Conservation (phyloP, 257 asterid genomes). For the Fraxinus quadrangulata region DNA sequence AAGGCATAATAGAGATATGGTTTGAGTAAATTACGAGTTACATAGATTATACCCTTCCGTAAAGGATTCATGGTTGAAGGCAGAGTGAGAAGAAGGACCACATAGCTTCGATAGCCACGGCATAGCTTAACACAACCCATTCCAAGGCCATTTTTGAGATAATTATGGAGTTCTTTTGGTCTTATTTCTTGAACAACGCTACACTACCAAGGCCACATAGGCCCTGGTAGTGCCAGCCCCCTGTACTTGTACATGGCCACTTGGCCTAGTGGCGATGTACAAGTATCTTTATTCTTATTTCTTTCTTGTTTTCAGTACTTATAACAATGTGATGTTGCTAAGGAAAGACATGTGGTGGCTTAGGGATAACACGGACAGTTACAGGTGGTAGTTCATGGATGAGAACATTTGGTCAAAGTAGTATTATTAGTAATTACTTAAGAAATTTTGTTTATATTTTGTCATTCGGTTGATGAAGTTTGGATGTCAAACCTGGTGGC, state of each 20-base stretch:
- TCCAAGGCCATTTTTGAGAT: constrained; percentile 49
- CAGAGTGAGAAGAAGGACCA: constrained; percentile 49
- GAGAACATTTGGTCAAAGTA: neutral
- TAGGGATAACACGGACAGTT: neutral
- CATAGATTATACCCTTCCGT: constrained; percentile 44
- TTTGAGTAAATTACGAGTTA: constrained; percentile 37
- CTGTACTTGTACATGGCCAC: too few species aligned
- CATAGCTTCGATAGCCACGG: constrained; percentile 51
- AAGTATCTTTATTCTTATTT: neutral
- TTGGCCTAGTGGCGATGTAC: too few species aligned
- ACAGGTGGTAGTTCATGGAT: neutral
- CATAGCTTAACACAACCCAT: constrained; percentile 58
- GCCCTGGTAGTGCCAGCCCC: too few species aligned
- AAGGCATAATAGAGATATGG: constrained; percentile 58
- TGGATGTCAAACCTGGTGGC: too few species aligned
- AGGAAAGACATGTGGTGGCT: neutral
- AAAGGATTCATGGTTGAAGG: constrained; percentile 36
- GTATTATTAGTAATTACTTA: too few species aligned
- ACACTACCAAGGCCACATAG: too few species aligned
- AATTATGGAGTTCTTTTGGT: neutral
- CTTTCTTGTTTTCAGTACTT: neutral
- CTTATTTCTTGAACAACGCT: too few species aligned
- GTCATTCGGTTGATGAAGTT: too few species aligned
- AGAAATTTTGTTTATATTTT: too few species aligned
- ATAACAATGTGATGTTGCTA: neutral